These are phyloP conservation scores for Colletotrichum cordylinicola DNA, from an alignment of 2,329 filamentous ascomycete species.

Conservation along the genomic window DNA sequence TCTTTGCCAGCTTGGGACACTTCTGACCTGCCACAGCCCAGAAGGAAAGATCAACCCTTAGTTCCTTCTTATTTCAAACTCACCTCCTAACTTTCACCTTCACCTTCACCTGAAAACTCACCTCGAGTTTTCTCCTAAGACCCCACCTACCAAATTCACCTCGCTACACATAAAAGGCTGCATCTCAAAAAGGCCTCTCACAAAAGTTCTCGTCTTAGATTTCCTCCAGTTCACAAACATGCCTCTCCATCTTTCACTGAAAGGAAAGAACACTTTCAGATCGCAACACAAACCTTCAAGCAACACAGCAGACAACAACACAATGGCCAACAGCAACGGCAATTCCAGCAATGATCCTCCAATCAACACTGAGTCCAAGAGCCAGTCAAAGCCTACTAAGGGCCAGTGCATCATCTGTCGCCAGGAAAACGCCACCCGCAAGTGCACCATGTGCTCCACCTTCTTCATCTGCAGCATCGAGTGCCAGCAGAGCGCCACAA, in stretches of 20 bases:
- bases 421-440: neutral
- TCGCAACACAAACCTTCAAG: rapidly evolving
- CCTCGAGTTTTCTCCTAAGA: neutral
- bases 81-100: neutral
- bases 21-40: neutral
- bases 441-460: neutral
- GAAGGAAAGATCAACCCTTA: rapidly evolving
- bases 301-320: neutral
- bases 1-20: rapidly evolving
- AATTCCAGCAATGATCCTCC: rapidly evolving
- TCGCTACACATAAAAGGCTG: neutral
- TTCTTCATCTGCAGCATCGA: no score
- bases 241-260: neutral
- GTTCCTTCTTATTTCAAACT: rapidly evolving
- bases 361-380: neutral
- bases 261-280: neutral
- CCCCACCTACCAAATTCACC: rapidly evolving
- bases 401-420: neutral
- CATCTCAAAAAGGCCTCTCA: rapidly evolving
- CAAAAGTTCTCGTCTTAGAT: neutral
- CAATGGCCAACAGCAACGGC: neutral
- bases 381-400: no score
- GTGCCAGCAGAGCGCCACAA: no score
- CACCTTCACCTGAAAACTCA: neutral
- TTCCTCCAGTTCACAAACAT: neutral